These are phyloP conservation scores for Medicago ruthenica DNA, from an alignment of 306 rosid genomes.

Conservation along the genomic window DNA sequence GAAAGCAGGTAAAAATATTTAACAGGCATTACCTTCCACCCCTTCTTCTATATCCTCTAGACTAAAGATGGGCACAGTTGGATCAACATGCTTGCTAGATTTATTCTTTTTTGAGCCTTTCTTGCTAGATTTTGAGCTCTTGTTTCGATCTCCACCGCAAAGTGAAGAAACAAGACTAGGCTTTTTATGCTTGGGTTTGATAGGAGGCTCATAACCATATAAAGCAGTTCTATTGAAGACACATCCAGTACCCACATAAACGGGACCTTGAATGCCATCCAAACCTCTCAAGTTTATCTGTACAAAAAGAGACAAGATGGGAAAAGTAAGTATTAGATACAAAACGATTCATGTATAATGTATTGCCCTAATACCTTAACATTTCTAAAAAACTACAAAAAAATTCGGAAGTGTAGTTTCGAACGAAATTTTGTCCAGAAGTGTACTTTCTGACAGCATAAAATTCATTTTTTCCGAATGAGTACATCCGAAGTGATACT, in stretches of 20 bases:
- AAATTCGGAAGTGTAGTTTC: background rate
- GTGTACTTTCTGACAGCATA: background rate
- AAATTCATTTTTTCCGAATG: background rate
- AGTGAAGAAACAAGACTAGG: conserved; percentile 70
- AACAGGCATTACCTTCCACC: conserved; percentile 73
- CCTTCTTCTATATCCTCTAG: conserved; percentile 97
- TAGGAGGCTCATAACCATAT: conserved; percentile 95
- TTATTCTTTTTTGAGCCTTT: conserved; percentile 83
- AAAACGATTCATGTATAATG: background rate
- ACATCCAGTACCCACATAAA: conserved; percentile 98
- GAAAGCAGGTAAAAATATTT: background rate
- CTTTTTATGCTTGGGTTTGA: conserved; percentile 82
- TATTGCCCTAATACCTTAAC: background rate
- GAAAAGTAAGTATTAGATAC: background rate
- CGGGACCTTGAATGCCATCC: conserved; percentile 99
- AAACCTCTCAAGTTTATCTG: conserved; percentile 97
- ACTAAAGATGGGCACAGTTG: conserved; percentile 85
- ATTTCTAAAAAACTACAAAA: background rate
- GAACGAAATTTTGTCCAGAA: background rate
- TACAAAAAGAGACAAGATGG: conserved; percentile 30
- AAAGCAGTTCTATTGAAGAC: conserved; percentile 96
- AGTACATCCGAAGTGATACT: background rate
- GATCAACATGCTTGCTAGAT: conserved; percentile 79
- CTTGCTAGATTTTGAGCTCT: conserved; percentile 74
- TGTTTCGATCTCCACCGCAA: conserved; percentile 75